These are phyloP conservation scores for Solidago caesia DNA, from an alignment of 129 eudicot species.

Conservation along the genomic window DNA sequence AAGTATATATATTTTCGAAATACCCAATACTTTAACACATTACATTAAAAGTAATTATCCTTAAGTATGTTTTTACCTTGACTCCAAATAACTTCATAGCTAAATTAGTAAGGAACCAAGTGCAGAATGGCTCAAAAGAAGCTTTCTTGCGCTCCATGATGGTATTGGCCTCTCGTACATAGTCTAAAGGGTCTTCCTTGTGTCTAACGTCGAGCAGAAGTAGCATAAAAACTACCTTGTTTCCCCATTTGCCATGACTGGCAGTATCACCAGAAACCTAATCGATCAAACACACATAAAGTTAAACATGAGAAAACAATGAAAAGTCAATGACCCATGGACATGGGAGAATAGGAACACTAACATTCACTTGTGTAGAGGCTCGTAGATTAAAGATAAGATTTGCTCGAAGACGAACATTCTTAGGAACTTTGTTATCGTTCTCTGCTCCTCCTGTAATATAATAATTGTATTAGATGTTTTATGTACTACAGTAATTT, in stretches of 20 bases:
- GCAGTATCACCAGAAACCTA: constrained; percentile 7
- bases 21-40: not conserved
- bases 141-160: constrained; percentile 32
- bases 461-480: no score
- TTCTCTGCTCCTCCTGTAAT: constrained; percentile 3
- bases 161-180: constrained; percentile 26
- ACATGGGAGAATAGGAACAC: not conserved
- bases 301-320: not conserved
- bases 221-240: constrained; percentile 33
- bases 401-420: constrained; percentile 31
- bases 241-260: constrained; percentile 19
- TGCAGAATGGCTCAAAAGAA: constrained; percentile 32
- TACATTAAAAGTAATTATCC: not conserved
- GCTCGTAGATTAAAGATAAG: constrained; percentile 26
- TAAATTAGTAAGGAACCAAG: constrained; percentile 8
- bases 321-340: not conserved
- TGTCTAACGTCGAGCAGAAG: constrained; percentile 23
- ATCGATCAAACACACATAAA: not conserved
- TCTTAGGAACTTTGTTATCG: constrained; percentile 4
- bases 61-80: constrained; percentile 22
- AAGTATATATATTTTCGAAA: not conserved
- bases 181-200: constrained; percentile 28
- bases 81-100: constrained; percentile 31
- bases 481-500: no score
- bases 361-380: constrained; percentile 3